Conservation (phyloP, 208 protist species). For the Acanthamoeba castellanii region DNA sequence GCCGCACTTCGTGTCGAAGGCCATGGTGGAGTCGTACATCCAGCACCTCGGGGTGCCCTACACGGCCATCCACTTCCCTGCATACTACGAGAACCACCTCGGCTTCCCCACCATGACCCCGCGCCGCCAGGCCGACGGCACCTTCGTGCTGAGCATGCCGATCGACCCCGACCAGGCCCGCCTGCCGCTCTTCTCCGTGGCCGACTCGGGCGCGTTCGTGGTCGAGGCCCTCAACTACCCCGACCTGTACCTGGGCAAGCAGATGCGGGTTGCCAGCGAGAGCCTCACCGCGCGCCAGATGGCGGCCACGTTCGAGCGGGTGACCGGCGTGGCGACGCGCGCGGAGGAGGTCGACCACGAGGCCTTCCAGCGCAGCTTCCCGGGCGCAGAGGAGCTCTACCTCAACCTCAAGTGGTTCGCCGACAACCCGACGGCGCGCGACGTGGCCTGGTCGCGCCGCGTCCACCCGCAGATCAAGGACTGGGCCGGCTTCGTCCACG, state of each 20-base stretch:
- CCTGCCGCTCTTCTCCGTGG: not conserved
- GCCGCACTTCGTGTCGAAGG: not conserved
- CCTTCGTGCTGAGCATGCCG: not conserved
- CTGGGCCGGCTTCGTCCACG: slow-evolving; percentile 3
- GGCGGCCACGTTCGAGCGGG: not conserved
- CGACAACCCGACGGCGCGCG: not conserved
- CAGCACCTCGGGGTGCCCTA: not conserved
- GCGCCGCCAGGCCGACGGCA: not conserved
- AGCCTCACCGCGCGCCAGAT: not conserved
- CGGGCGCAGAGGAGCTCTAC: not conserved
- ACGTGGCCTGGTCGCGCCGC: not conserved
- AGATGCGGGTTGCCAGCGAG: not conserved
- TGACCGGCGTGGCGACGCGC: not conserved
- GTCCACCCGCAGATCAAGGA: not conserved
- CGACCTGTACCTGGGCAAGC: not conserved
- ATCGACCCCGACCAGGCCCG: not conserved
- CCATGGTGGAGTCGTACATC: not conserved
- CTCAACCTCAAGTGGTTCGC: slow-evolving; percentile 38
- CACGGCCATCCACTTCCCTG: not conserved
- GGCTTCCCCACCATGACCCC: not conserved
- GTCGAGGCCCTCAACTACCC: not conserved
- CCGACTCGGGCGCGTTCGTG: slow-evolving; percentile 21
- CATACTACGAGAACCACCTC: not conserved
- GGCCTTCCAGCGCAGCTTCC: not conserved
- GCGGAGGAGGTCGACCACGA: not conserved